These are phyloP conservation scores for Anisogramma anomala DNA, from an alignment of 2,329 filamentous ascomycete genomes.

Conservation along the genomic window DNA sequence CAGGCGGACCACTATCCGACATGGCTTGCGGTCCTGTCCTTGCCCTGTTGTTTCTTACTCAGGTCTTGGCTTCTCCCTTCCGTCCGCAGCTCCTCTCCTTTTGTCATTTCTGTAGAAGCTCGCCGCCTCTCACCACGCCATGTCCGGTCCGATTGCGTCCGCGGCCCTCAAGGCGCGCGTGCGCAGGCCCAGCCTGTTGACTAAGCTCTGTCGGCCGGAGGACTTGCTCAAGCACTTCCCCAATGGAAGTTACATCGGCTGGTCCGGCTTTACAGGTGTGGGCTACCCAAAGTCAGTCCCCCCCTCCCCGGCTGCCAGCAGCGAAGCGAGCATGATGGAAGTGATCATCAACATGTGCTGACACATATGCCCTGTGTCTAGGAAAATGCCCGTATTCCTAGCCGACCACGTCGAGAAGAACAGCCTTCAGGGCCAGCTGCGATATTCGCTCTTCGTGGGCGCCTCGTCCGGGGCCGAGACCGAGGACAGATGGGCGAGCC, in stretches of 20 bases:
- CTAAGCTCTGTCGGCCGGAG: conserved; percentile 67
- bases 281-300: conserved; percentile 68
- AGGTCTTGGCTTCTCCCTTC: no score
- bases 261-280: conserved; percentile 84
- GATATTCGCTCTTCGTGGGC: conserved; percentile 79
- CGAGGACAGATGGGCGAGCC: conserved; percentile 78
- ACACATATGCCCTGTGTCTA: conserved; percentile 24
- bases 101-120: no score
- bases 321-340: neutral
- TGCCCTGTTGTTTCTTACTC: no score
- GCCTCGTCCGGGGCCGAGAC: conserved; percentile 85
- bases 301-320: neutral
- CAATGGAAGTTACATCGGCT: conserved; percentile 76
- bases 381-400: conserved; percentile 71
- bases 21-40: no score
- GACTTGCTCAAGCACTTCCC: conserved; percentile 74
- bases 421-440: conserved; percentile 68
- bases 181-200: conserved; percentile 63
- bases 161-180: conserved; percentile 67
- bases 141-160: conserved; percentile 48
- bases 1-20: no score
- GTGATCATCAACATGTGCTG: conserved; percentile 8
- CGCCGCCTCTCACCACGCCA: no score
- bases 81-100: no score
- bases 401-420: conserved; percentile 87